Base-by-base conservation (phyloP, 768 basidiomycete species). In the Leccinum variicolor region DNA sequence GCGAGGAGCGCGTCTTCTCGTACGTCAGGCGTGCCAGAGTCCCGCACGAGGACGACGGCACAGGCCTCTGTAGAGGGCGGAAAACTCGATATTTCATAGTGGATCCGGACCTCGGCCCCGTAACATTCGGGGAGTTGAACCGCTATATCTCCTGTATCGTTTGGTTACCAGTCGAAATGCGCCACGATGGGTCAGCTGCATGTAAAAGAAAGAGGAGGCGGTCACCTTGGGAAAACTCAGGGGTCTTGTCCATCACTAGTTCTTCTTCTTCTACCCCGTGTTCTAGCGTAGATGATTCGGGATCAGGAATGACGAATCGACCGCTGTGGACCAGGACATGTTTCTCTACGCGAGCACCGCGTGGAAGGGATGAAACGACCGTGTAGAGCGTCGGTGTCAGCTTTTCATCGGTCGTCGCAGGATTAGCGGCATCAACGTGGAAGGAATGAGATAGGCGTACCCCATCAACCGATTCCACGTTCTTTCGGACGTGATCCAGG, bases 271-370 rank as follows among this genome's bases (percentile, higher is more conserved):
- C 81, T 31, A 81, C 82, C 34, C 81, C 81, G 15, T 50, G 47
- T 8, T 50, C 60, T 50, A 34, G 53, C 14, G 13, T 5, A 34
- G 39, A 34, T 10, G 58, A 36, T 10, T 54, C 63, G 17, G 28
- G 23, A 50, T 80, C 81, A 4, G 60, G 54, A 14, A 77, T 54
- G n/a, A 69, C 60, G 55, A 78, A 81, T 34, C 81, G 79, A 3
- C 89, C 87, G 0, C 86, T 90, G 64, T 92, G 89, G 11, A 84
- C 67, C 7, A 90, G 61, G 2, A 86, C 83, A 66, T 93, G 91
- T 63, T 90, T 91, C 69, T 94, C 92, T 11, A 92, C 65, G 33
- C 82, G 69, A 1, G 90, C 92, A 54, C 76, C 79, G 64, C 88
- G 90, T 0, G 92, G 92, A 8, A 94, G 75, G 36, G 80, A 77